phyloP scores from a whole-genome alignment of 2,329 filamentous ascomycete genomes.

The Furcasterigmium sp. region DNA sequence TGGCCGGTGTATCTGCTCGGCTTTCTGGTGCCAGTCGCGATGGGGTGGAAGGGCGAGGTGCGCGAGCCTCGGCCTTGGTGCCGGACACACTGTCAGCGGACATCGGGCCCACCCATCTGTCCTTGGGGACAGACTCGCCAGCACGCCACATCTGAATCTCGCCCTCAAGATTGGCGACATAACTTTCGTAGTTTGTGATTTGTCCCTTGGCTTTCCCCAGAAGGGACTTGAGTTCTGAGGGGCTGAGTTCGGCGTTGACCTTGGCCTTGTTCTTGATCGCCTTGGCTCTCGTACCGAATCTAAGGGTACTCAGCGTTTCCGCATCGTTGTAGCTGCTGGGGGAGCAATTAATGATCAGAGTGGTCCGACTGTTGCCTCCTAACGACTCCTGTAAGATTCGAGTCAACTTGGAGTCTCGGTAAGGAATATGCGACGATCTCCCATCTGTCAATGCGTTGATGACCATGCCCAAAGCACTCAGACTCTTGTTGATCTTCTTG shows the following conservation, averaged over 20 bases:
- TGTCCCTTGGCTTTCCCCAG: slow-evolving; percentile 90
- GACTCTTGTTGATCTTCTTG: slow-evolving; percentile 99
- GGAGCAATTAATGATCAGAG: slow-evolving; percentile 98
- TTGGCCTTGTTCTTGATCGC: slow-evolving; percentile 99
- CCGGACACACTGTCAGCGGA: slow-evolving; percentile 42
- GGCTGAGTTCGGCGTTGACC: slow-evolving; percentile 97
- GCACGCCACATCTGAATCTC: slow-evolving; percentile 85
- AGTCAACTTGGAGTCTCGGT: slow-evolving; percentile 96
- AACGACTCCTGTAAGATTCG: slow-evolving; percentile 95
- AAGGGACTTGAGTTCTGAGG: slow-evolving; percentile 86
- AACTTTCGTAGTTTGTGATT: slow-evolving; percentile 81
- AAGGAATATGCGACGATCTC: slow-evolving; percentile 93
- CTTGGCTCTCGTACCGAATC: slow-evolving; percentile 95
- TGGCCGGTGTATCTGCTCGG: slow-evolving; percentile 55
- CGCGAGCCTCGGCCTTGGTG: slow-evolving; percentile 34
- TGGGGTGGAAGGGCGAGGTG: slow-evolving; percentile 47
- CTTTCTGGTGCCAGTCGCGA: slow-evolving; percentile 48
- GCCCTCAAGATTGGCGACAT: slow-evolving; percentile 75
- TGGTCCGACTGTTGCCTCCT: slow-evolving; percentile 97
- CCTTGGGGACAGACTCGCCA: slow-evolving; percentile 83
- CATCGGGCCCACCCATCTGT: slow-evolving; percentile 73
- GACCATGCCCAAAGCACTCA: slow-evolving; percentile 97
- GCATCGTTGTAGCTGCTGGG: slow-evolving; percentile 97
- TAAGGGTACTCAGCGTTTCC: slow-evolving; percentile 85
- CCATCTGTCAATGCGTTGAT: slow-evolving; percentile 96